Base-by-base conservation (phyloP, 805 yeast genomes). In the Wickerhamiella spandovensis region DNA sequence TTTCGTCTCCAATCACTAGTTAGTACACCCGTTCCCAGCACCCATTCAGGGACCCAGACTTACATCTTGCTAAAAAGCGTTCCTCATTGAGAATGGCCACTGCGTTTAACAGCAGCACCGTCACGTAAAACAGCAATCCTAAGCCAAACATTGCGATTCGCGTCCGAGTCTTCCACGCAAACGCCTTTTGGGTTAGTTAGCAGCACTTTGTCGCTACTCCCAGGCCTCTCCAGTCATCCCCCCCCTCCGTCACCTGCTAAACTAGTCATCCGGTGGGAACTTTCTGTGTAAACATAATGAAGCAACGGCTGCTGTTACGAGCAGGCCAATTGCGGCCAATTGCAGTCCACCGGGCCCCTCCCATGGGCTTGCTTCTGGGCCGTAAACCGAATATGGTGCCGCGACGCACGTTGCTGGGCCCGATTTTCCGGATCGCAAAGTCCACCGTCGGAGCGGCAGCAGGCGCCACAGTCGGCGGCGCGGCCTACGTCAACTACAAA, bases 401-500 rank as follows among this genome's bases (percentile, higher is more conserved):
- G 46, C 52, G 56, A 20, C 53, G 62, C 43, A 56, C 47, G 37
- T 44, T 58, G 39, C 51, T 58, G 38, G 60, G 60, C 25, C 56
- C 56, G 20, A 51, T 59, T n/a, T 49, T 59, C 47, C 54, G 58
- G 5, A 25, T 56, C 12, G 61, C 60, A 8, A 48, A 57, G 20
- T 51, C 58, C 12, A 59, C 58, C 17, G 12, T 97, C 0, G 90
- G 87, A 0, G 82, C 82, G 55, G 70, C 90, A 54, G 69, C 88
- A 0, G 97, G 97, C 1, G 88, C 95, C 0, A 66, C 88, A 35
- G 96, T 95, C 2, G 97, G 97, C 10, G 95, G 95, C 7, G 95
- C 95, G 0, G 82, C 95, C 2, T 92, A 88, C 62, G 81, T 90
- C 46, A 87, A 89, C 18, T 89, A 89, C 65, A 90, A 92, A 64